Evolutionary conservation across 73 alveolate species (phyloP).

Genomic region (Durusdinium trenchii): DNA sequence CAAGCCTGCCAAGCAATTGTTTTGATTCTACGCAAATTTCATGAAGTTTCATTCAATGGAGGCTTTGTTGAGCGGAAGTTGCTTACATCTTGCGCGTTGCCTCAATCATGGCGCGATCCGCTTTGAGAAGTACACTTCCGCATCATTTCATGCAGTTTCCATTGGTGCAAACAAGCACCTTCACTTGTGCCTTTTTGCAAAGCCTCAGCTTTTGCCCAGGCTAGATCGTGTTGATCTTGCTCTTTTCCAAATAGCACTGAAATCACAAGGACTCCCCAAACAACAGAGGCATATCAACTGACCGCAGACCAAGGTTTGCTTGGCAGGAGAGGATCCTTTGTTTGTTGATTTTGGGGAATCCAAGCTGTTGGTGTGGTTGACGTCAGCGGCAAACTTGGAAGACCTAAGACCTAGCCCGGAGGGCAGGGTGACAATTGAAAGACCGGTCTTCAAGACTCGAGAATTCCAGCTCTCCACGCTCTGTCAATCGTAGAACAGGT

Average conservation of each 20-base stretch:
- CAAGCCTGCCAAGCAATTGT: background rate
- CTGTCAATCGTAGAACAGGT: background rate
- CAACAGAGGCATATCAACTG: background rate
- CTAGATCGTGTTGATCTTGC: slow-evolving; percentile 16
- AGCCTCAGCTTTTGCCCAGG: slow-evolving; percentile 14
- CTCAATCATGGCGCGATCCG: slow-evolving; percentile 12
- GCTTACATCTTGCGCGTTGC: slow-evolving; percentile 29
- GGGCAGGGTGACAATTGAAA: background rate
- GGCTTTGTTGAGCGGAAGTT: slow-evolving; percentile 45
- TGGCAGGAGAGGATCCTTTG: background rate
- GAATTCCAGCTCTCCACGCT: background rate
- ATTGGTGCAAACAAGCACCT: no score
- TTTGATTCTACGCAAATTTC: slow-evolving; percentile 40
- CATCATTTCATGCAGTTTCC: background rate
- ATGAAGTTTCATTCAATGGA: no score
- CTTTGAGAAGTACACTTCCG: slow-evolving; percentile 39
- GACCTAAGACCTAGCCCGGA: slow-evolving; percentile 55
- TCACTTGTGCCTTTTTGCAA: background rate
- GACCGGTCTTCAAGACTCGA: background rate
- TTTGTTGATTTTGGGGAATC: background rate
- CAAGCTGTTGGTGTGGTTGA: slow-evolving; percentile 59
- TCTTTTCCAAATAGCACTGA: slow-evolving; percentile 17
- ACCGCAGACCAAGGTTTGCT: background rate
- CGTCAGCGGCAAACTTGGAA: slow-evolving; percentile 37
- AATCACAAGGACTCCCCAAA: slow-evolving; percentile 31